Conservation (phyloP, 129 eudicot genomes). For the Helianthus annuus region DNA sequence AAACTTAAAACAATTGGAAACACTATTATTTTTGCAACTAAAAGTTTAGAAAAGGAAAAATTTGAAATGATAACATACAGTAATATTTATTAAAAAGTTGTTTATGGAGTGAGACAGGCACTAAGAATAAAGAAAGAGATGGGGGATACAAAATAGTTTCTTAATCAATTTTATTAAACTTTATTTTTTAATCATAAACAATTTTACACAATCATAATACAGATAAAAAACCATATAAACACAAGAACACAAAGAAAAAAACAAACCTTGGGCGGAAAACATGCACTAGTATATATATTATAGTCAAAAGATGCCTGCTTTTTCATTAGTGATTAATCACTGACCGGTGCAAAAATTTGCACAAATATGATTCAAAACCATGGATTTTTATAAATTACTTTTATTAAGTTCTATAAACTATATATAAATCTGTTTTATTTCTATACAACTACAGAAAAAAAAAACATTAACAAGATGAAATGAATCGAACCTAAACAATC, state of each 20-base stretch:
- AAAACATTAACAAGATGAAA: neutral
- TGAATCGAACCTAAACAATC: no score
- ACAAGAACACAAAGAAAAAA: neutral
- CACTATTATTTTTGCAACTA: constrained; percentile 11
- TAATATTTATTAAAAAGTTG: constrained; percentile 2
- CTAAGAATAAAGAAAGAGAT: constrained; percentile 15
- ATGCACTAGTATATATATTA: neutral
- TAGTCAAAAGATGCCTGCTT: constrained; percentile 2
- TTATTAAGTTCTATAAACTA: no score
- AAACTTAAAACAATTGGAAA: constrained; percentile 4
- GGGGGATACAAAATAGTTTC: neutral
- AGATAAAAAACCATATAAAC: neutral
- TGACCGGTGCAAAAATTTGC: neutral
- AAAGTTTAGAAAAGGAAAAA: constrained; percentile 7
- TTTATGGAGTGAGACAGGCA: constrained; percentile 25
- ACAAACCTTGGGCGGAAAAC: constrained; percentile 4
- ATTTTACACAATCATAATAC: neutral
- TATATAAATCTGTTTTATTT: neutral
- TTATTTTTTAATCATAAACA: neutral
- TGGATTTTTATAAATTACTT: no score
- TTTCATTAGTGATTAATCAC: neutral
- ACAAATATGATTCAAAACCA: constrained; percentile 3
- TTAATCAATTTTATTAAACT: neutral
- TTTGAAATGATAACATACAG: constrained; percentile 3
- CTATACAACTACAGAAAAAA: neutral